Evolutionary conservation across 2,329 filamentous ascomycete species (phyloP).

Genomic region (Pseudovirgaria hyperparasitica): DNA sequence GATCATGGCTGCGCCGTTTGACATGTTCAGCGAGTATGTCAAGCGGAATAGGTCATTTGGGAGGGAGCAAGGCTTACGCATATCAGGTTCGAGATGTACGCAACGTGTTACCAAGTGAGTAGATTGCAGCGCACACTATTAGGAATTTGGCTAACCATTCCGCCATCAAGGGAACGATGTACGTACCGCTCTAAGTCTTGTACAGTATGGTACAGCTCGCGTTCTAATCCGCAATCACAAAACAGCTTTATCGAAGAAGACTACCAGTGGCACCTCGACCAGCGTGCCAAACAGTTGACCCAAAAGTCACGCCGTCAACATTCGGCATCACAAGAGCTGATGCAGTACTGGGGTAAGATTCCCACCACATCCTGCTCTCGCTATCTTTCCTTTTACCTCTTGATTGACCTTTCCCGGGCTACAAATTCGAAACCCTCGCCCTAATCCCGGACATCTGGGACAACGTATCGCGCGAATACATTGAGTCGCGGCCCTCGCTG

Average conservation of each 20-base stretch:
- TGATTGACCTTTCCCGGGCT: slow-evolving; percentile 43
- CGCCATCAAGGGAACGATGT: slow-evolving; percentile 41
- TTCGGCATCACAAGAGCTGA: slow-evolving; percentile 56
- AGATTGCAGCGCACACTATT: not conserved
- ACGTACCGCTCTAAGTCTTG: slow-evolving; percentile 10
- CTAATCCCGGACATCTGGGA: slow-evolving; percentile 66
- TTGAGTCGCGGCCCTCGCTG: slow-evolving; percentile 60
- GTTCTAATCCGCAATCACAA: slow-evolving; percentile 6
- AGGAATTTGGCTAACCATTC: slow-evolving; percentile 4
- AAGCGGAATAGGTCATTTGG: not conserved
- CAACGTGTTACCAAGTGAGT: slow-evolving; percentile 64
- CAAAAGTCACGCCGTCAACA: slow-evolving; percentile 12
- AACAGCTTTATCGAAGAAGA: slow-evolving; percentile 75
- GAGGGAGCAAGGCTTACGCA: not conserved
- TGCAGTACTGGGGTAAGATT: slow-evolving; percentile 75
- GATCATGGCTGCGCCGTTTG: slow-evolving; percentile 79
- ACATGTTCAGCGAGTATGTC: slow-evolving; percentile 59
- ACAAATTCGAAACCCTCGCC: slow-evolving; percentile 88
- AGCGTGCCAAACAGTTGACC: slow-evolving; percentile 44
- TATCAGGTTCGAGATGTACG: slow-evolving; percentile 88
- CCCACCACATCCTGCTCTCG: not conserved
- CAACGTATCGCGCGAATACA: slow-evolving; percentile 58
- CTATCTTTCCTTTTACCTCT: not conserved
- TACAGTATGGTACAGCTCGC: not conserved
- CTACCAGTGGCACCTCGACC: slow-evolving; percentile 55